Percentiles rank a stretch among this genome's conserved stretches.
Evolutionary conservation across 352 stramenopile genomes (phyloP).

Genomic region (Pythium rhizo-oryzae): DNA sequence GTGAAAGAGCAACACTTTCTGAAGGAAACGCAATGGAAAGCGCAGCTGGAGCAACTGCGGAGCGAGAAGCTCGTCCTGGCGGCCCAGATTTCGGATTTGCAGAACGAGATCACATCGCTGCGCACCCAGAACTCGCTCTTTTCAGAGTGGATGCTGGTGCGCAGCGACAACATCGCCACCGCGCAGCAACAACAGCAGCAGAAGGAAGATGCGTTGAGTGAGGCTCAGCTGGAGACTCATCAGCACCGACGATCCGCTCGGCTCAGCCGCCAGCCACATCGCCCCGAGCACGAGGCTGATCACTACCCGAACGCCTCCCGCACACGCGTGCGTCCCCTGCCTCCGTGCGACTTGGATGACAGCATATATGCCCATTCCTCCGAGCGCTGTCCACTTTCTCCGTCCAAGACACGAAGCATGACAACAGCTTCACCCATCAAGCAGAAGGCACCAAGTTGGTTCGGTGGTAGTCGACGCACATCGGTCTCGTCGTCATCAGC

Average conservation of each 20-base stretch:
- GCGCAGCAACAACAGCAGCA: conserved; percentile 25
- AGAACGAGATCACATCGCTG: conserved; percentile 60
- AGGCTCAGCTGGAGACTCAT: not conserved
- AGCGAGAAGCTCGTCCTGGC: conserved; percentile 50
- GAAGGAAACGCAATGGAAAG: conserved; percentile 66
- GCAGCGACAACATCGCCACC: conserved; percentile 50
- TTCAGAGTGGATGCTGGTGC: conserved; percentile 82
- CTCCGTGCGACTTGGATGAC: conserved; percentile 7
- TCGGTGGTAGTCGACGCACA: conserved; percentile 13
- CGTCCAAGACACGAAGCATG: conserved; percentile 41
- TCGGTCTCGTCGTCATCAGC: conserved; percentile 23
- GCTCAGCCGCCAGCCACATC: conserved; percentile 2
- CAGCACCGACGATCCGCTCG: not conserved
- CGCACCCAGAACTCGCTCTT: conserved; percentile 69
- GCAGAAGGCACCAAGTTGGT: conserved; percentile 20
- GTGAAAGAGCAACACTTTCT: conserved; percentile 70
- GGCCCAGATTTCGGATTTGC: conserved; percentile 49
- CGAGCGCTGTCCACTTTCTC: conserved; percentile 30
- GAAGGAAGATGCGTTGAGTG: not conserved
- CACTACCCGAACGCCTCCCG: not conserved
- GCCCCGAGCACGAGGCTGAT: conserved; percentile 1
- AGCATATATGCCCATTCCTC: conserved; percentile 37
- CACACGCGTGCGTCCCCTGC: conserved; percentile 14
- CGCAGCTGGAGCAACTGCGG: conserved; percentile 54
- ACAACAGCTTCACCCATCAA: conserved; percentile 43